Evolutionary conservation across 2,329 filamentous ascomycete genomes (phyloP).

Genomic region (Phialophora macrospora): DNA sequence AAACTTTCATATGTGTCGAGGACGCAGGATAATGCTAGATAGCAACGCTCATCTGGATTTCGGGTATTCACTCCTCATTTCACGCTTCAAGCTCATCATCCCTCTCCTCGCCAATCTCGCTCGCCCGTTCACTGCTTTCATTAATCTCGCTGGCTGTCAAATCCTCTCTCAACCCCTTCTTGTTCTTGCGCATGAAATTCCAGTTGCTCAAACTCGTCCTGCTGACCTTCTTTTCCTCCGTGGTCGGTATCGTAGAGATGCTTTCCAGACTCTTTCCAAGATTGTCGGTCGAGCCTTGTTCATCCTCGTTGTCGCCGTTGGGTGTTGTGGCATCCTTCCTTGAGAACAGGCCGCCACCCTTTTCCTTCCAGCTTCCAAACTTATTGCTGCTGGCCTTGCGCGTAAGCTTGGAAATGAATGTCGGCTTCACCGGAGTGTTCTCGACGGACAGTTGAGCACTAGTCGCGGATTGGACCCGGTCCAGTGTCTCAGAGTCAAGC

Average conservation of each 20-base stretch:
- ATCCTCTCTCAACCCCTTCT: conserved; percentile 37
- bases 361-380: conserved; percentile 58
- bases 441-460: conserved; percentile 38
- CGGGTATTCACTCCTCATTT: background rate
- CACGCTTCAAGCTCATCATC: conserved; percentile 44
- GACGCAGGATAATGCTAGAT: background rate
- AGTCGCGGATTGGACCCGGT: conserved; percentile 52
- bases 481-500: conserved; percentile 55
- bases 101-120: conserved; percentile 51
- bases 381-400: conserved; percentile 58
- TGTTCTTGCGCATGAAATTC: conserved; percentile 52
- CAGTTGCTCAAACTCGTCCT: conserved; percentile 52
- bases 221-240: conserved; percentile 51
- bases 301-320: conserved; percentile 52
- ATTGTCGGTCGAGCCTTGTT: conserved; percentile 44
- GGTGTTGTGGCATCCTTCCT: conserved; percentile 51
- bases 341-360: conserved; percentile 49
- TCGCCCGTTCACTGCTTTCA: conserved; percentile 51
- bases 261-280: conserved; percentile 40
- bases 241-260: conserved; percentile 35
- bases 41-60: background rate
- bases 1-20: background rate
- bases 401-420: conserved; percentile 58
- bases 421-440: conserved; percentile 48
- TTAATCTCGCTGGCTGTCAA: conserved; percentile 42